Conservation (phyloP, 768 basidiomycete species). For the Kwoniella europaea region DNA sequence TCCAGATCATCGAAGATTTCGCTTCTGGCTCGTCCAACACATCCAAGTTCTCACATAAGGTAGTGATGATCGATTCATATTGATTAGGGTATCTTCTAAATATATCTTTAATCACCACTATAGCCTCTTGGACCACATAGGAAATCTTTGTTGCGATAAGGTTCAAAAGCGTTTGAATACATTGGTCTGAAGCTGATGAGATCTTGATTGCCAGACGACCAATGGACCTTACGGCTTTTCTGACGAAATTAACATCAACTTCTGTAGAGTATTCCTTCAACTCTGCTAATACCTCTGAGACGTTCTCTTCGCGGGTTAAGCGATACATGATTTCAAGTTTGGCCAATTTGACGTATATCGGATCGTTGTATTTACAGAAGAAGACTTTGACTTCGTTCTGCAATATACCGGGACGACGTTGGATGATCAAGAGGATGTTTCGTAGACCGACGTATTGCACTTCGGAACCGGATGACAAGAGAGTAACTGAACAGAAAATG, state of each 20-base stretch:
- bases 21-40: conserved; percentile 92
- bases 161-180: conserved; percentile 81
- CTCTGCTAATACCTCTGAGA: conserved; percentile 87
- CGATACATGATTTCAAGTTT: conserved; percentile 99
- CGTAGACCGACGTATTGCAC: conserved; percentile 97
- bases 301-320: conserved; percentile 91
- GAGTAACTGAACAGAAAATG: conserved; percentile 68
- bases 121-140: conserved; percentile 95
- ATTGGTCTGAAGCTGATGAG: conserved; percentile 80
- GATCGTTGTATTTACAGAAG: conserved; percentile 99
- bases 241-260: conserved; percentile 96
- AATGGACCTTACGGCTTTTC: conserved; percentile 95
- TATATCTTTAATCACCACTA: conserved; percentile 97
- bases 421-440: conserved; percentile 96
- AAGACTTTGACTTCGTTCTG: conserved; percentile 98
- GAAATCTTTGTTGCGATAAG: conserved; percentile 91
- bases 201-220: conserved; percentile 99
- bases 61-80: conserved; percentile 95
- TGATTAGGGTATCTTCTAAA: conserved; percentile 95
- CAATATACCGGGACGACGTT: conserved; percentile 85
- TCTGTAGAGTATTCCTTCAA: conserved; percentile 99
- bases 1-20: conserved; percentile 97
- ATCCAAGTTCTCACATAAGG: conserved; percentile 88
- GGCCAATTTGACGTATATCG: conserved; percentile 97
- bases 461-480: conserved; percentile 95